A percentile compares a stretch with the other conserved stretches of the same genome.
Conservation (phyloP, 441 rosid species). For the Pelargonium citronellum region DNA sequence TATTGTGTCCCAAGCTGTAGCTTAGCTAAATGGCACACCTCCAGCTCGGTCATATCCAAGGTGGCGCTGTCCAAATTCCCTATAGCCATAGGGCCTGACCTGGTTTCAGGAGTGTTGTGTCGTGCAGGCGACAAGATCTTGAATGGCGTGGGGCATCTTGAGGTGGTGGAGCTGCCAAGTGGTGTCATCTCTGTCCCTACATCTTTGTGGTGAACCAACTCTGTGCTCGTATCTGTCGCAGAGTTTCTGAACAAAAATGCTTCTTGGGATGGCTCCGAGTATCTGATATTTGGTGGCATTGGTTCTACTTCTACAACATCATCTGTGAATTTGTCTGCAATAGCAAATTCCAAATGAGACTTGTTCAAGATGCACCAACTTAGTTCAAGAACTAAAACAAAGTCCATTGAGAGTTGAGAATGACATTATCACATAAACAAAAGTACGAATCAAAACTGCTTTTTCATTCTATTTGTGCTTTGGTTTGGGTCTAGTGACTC, state of each 20-base stretch:
- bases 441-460: no score
- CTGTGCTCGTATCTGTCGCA: conserved; percentile 49
- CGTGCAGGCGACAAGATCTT: conserved; percentile 69
- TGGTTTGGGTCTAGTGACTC: no score
- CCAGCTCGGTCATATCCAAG: conserved; percentile 57
- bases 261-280: conserved; percentile 59
- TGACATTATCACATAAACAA: no score
- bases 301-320: conserved; percentile 36
- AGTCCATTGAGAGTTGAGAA: neutral
- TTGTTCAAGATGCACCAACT: conserved; percentile 10
- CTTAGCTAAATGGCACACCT: conserved; percentile 65
- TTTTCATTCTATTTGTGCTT: no score
- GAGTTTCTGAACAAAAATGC: conserved; percentile 67
- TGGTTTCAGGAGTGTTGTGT: conserved; percentile 78
- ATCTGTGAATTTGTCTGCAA: conserved; percentile 67
- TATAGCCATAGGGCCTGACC: conserved; percentile 71
- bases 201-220: conserved; percentile 57
- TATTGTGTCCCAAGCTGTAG: conserved; percentile 58
- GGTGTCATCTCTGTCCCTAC: conserved; percentile 95
- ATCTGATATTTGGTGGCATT: conserved; percentile 41
- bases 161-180: conserved; percentile 63
- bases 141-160: conserved; percentile 75
- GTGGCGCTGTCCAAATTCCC: conserved; percentile 27
- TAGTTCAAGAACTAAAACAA: conserved; percentile 6
- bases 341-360: conserved; percentile 15